These are phyloP conservation scores for Annona cherimola DNA, from an alignment of 164 flowering plant species.

Conservation along the genomic window DNA sequence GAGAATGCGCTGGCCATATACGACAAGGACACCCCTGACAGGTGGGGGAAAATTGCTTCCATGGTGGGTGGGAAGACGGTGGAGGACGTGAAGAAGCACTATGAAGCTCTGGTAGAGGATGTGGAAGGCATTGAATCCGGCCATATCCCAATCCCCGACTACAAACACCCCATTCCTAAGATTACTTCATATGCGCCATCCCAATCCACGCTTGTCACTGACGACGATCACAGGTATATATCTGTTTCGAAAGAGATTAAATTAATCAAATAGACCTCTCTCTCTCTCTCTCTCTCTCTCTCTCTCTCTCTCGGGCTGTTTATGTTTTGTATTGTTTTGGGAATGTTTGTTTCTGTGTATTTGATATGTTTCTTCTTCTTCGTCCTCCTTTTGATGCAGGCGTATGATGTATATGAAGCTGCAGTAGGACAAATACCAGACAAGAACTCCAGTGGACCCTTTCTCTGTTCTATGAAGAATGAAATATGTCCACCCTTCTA, in stretches of 20 bases:
- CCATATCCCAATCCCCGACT: conserved; percentile 17
- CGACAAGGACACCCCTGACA: conserved; percentile 21
- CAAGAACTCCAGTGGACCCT: neutral
- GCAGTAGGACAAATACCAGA: too few relatives aligned
- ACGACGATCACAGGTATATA: conserved; percentile 8
- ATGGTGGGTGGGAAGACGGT: conserved; percentile 14
- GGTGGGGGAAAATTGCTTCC: conserved; percentile 16
- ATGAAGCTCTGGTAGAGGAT: conserved; percentile 13
- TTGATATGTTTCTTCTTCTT: neutral
- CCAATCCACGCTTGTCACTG: neutral
- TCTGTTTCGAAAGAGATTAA: neutral
- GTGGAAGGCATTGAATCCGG: conserved; percentile 19
- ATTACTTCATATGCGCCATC: neutral
- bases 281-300: neutral
- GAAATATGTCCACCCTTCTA: too few relatives aligned
- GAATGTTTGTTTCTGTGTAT: neutral
- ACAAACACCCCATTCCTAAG: conserved; percentile 6
- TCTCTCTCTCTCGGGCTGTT: neutral
- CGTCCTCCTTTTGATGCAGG: conserved; percentile 1
- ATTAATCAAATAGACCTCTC: neutral
- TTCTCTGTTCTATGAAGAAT: neutral
- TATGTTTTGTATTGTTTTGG: neutral
- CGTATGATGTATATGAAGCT: conserved; percentile 13
- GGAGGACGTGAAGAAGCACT: conserved; percentile 21
- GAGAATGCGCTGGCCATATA: conserved; percentile 18